Evolutionary conservation across 768 basidiomycete species (phyloP).

Genomic region (Boletus vermiculosoides): DNA sequence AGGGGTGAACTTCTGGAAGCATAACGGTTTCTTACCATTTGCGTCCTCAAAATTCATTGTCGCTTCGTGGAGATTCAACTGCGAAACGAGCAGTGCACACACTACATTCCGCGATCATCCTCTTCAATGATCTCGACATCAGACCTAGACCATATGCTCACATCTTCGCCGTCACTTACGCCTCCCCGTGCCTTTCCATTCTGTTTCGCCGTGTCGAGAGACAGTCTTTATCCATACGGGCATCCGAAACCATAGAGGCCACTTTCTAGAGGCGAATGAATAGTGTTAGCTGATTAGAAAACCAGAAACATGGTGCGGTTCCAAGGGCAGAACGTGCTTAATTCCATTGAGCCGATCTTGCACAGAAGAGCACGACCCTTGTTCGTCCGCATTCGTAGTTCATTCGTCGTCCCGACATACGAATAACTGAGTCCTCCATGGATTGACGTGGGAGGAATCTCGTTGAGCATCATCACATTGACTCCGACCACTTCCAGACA

Average conservation of each 20-base stretch:
- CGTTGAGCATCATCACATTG: not conserved
- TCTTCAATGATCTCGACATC: slow-evolving; percentile 17
- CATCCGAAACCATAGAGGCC: slow-evolving; percentile 69
- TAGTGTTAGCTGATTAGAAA: not conserved
- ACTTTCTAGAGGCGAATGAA: slow-evolving; percentile 47
- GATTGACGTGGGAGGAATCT: not conserved
- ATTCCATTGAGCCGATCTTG: not conserved
- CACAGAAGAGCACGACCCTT: not conserved
- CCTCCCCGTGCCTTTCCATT: slow-evolving; percentile 5
- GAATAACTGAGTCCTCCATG: not conserved
- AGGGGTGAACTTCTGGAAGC: no score
- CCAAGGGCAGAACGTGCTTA: slow-evolving; percentile 42
- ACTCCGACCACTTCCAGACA: no score
- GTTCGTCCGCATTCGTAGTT: not conserved
- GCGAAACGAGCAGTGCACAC: no score
- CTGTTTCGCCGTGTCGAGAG: not conserved
- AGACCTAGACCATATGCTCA: slow-evolving; percentile 20
- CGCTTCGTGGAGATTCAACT: no score
- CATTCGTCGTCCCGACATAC: not conserved
- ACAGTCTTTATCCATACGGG: slow-evolving; percentile 71
- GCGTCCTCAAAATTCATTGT: no score
- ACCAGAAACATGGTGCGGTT: not conserved
- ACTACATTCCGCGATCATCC: not conserved
- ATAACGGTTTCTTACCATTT: no score
- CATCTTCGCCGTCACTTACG: slow-evolving; percentile 14